Percentiles rank a stretch among this genome's conserved stretches.
These are phyloP conservation scores for Polytolypa hystricis DNA, from an alignment of 2,329 filamentous ascomycete genomes.

Conservation along the genomic window DNA sequence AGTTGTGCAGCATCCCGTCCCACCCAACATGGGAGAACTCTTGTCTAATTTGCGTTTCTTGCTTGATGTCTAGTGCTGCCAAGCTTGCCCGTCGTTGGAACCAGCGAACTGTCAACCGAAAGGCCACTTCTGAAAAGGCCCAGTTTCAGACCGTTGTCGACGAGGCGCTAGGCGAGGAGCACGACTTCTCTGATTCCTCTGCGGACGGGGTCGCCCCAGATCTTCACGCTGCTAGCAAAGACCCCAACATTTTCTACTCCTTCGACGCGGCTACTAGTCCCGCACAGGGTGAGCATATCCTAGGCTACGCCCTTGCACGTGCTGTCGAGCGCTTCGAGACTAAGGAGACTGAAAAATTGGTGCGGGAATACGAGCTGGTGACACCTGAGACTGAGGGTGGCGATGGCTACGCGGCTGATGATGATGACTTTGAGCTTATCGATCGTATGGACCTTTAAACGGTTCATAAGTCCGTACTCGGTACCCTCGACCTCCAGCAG, in stretches of 20 bases:
- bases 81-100: slow-evolving; percentile 6
- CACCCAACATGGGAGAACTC: slow-evolving; percentile 6
- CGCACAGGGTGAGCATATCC: slow-evolving; percentile 44
- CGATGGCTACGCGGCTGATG: slow-evolving; percentile 21
- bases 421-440: slow-evolving; percentile 34
- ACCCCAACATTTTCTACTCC: slow-evolving; percentile 42
- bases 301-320: slow-evolving; percentile 45
- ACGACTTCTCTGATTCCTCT: slow-evolving; percentile 20
- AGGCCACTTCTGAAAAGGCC: slow-evolving; percentile 13
- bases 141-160: slow-evolving; percentile 23
- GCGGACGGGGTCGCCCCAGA: slow-evolving; percentile 23
- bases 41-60: too few relatives aligned
- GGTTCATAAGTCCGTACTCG: neutral
- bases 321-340: slow-evolving; percentile 51
- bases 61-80: slow-evolving; percentile 1
- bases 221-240: slow-evolving; percentile 34
- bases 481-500: neutral
- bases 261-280: slow-evolving; percentile 43
- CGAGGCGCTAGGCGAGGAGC: slow-evolving; percentile 22
- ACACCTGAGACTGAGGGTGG: slow-evolving; percentile 28
- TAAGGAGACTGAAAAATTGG: slow-evolving; percentile 49
- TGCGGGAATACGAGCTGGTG: slow-evolving; percentile 51
- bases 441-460: slow-evolving; percentile 21
- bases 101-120: slow-evolving; percentile 12
- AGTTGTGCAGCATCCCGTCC: slow-evolving; percentile 9